Percentiles rank a stretch among this genome's conserved stretches.
Conservation (phyloP, 305 asterid genomes). For the Solanum hybrid region DNA sequence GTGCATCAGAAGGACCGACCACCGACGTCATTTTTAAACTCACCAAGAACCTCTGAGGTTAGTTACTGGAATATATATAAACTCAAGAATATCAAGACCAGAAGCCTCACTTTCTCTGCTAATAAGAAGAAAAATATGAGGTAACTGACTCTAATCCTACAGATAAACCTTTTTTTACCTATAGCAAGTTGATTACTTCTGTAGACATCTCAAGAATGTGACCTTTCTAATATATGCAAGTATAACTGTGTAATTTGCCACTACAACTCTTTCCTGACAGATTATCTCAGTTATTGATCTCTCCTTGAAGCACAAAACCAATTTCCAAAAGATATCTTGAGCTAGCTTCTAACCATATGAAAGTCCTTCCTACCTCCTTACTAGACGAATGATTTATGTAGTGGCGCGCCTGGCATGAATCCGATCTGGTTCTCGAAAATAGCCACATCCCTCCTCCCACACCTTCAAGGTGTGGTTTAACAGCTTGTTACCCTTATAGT, state of each 20-base stretch:
- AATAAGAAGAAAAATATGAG: background rate
- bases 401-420: background rate
- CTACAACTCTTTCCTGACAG: background rate
- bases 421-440: background rate
- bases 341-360: background rate
- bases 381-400: background rate
- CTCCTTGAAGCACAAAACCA: background rate
- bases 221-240: background rate
- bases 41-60: background rate
- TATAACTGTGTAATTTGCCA: background rate
- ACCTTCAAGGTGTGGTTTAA: background rate
- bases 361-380: background rate
- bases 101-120: background rate
- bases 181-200: background rate
- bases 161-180: background rate
- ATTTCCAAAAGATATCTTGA: background rate
- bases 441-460: background rate
- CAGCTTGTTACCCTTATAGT: background rate
- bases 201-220: background rate
- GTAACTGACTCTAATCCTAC: background rate
- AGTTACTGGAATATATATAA: background rate
- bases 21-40: background rate
- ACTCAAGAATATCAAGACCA: background rate
- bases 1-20: background rate
- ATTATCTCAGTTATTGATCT: background rate